phyloP scores from a whole-genome alignment of 2,329 filamentous ascomycete species.

The Xylariales sp. region DNA sequence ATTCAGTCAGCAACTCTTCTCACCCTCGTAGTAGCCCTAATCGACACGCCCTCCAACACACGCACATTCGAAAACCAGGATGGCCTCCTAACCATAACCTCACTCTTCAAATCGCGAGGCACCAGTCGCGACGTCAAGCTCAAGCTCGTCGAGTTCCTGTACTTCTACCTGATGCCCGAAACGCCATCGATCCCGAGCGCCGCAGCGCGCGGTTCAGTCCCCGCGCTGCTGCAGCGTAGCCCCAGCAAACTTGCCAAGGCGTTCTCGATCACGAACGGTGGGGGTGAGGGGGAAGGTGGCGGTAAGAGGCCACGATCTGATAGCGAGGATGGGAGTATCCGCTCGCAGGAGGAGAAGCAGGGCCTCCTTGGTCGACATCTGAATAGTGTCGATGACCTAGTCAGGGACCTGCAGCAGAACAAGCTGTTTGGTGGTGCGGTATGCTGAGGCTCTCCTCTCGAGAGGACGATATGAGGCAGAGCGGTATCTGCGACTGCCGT shows the following conservation, averaged over 20 bases:
- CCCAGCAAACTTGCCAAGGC: constrained; percentile 63
- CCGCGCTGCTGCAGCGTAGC: constrained; percentile 57
- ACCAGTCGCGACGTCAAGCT: constrained; percentile 88
- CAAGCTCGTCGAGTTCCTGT: constrained; percentile 94
- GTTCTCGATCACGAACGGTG: constrained; percentile 35
- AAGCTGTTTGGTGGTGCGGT: constrained; percentile 59
- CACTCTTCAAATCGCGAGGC: constrained; percentile 82
- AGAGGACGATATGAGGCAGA: neutral
- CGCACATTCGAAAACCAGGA: constrained; percentile 90
- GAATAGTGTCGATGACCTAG: constrained; percentile 77
- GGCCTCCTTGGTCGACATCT: constrained; percentile 70
- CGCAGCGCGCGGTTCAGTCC: constrained; percentile 38
- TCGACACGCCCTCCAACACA: constrained; percentile 82
- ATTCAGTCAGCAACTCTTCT: constrained; percentile 89
- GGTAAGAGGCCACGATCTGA: constrained; percentile 27
- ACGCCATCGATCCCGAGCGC: constrained; percentile 53
- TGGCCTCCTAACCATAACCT: constrained; percentile 85
- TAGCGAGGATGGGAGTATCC: constrained; percentile 41
- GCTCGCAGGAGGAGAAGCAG: constrained; percentile 78
- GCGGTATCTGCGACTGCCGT: neutral
- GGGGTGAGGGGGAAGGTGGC: constrained; percentile 14
- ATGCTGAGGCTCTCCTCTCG: constrained; percentile 27
- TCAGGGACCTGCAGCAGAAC: constrained; percentile 76
- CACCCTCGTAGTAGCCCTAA: constrained; percentile 81
- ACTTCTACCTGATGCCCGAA: constrained; percentile 98